Base-by-base conservation (phyloP, 495 filamentous ascomycete genomes). In the Daldinia vernicosa region DNA sequence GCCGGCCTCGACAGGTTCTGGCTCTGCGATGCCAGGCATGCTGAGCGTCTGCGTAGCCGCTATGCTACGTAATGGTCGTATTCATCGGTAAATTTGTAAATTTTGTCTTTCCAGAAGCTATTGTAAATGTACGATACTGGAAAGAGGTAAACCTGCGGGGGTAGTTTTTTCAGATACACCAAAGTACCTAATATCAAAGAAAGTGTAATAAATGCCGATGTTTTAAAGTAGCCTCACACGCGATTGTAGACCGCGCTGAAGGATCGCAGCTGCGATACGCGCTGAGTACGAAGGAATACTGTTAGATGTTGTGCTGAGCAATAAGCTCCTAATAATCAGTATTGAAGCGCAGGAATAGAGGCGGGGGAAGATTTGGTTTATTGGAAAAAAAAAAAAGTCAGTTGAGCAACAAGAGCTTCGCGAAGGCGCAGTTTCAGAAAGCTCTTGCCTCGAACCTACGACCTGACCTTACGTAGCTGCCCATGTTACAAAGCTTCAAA, bases 11-110 rank as follows among this genome's bases (percentile, higher is more conserved):
- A 61, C 59, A 37, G 50, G 30, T 50, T 75, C 71, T 56, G 69
- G 67, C 72, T 75, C 75, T 28, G 72, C 64, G 61, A 61, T 54
- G 72, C 74, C 62, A 65, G 75, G 75, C 74, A 76, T 78, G 33
- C 66, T 69, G 71, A 59, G 59, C 71, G 63, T 74, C 50, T 68
- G 63, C 61, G 57, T 70, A 66, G 69, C 69, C 71, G 65, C 58
- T 63, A 50, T 62, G 51, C 40, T 64, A 19, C 32, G 33, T 64
- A 47, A 60, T 66, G 19, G 11, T 56, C 28, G 72, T 72, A 62
- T 17, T 67, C 75, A 77, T 77, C 55, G 65, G 57, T 57, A 22
- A 35, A 17, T 47, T 33, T 45, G 57, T 57, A 22, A 35, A 17
- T 47, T 33, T 45, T 27, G 37, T 39, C n/a, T 27, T 60, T 59